Evolutionary conservation across 2,329 filamentous ascomycete genomes (phyloP), one percentile per base, ranked within the genome.

Genomic region (Fusarium tuaranense): DNA sequence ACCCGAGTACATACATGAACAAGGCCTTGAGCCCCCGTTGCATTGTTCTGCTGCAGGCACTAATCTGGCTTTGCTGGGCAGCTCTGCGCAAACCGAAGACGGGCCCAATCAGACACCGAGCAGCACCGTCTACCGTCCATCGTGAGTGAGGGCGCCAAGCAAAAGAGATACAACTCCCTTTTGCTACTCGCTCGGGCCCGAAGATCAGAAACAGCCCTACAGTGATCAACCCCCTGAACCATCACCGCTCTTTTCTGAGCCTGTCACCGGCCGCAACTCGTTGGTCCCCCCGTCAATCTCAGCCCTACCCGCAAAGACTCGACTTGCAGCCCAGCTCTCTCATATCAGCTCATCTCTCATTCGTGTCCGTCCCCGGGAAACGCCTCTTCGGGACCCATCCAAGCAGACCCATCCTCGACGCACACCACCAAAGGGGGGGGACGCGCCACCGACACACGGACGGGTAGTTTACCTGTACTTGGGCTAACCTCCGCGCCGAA

Each of bases 121-220:
- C 38, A 60, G 27, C 5, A 30, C 46, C 46, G 18, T 22, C 18
- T 18, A 60, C 30, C 22, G 9, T 27, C 16, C 57, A 41, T 41
- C 55, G 30, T 34, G 34, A 61, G 58, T 36, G 41, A 41, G 22
- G 32, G 20, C 58, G 58, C 68, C 65, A 70, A 67, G 44, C 53
- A 58, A 51, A 57, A 57, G 63, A 63, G 20, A 41, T 30, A 69
- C 27, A 27, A 25, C 48, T 58, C 61, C 58, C 41, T n/a, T 34
- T 22, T 12, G 13, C 13, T 36, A 20, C 32, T 48, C 12, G 36
- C 60, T 74, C 72, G 72, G 72, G 72, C 69, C 72, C 72, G 72
- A 75, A 75, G 39, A 69, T 63, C 71, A 67, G 58, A 74, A 61
- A 69, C 60, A 65, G 46, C 59, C 39, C 58, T 44, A 44, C 36